These are phyloP conservation scores for Tylopilus sp. DNA, from an alignment of 1,284 basidiomycete species.

Conservation along the genomic window DNA sequence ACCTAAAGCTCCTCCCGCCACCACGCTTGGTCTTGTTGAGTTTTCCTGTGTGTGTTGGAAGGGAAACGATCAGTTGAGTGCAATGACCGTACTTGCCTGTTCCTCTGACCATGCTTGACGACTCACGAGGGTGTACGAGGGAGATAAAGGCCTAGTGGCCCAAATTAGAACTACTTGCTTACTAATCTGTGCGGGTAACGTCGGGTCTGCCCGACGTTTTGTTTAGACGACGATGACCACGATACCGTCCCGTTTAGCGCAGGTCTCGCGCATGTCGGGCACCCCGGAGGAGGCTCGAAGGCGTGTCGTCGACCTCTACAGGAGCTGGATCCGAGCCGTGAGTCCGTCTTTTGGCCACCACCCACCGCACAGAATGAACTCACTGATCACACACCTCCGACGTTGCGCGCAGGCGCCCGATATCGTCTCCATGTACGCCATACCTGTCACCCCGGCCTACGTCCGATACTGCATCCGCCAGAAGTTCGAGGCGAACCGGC, in stretches of 20 bases:
- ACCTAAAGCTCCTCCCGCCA: slow-evolving; percentile 81
- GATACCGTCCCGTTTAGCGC: slow-evolving; percentile 88
- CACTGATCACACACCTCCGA: not conserved
- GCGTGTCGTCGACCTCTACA: slow-evolving; percentile 78
- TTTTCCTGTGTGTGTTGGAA: no score
- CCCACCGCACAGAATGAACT: no score
- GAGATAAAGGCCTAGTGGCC: slow-evolving; percentile 1
- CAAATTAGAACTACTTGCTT: slow-evolving; percentile 14
- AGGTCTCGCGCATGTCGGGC: slow-evolving; percentile 56
- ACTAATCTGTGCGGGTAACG: slow-evolving; percentile 11
- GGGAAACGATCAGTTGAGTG: no score
- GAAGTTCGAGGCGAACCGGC: slow-evolving; percentile 84
- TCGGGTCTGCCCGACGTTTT: slow-evolving; percentile 17
- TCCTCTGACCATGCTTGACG: slow-evolving; percentile 56
- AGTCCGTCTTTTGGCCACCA: no score
- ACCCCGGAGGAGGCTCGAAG: slow-evolving; percentile 66
- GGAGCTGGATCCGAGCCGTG: slow-evolving; percentile 90
- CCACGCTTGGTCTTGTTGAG: slow-evolving; percentile 86
- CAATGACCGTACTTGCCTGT: slow-evolving; percentile 46
- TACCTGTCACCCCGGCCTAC: slow-evolving; percentile 79
- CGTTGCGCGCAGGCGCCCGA: slow-evolving; percentile 71
- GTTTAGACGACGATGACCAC: slow-evolving; percentile 87
- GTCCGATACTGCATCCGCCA: slow-evolving; percentile 83
- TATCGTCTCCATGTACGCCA: slow-evolving; percentile 80
- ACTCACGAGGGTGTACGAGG: not conserved